phyloP scores from a whole-genome alignment of 2,329 filamentous ascomycete genomes.

The Epichloe scottii region DNA sequence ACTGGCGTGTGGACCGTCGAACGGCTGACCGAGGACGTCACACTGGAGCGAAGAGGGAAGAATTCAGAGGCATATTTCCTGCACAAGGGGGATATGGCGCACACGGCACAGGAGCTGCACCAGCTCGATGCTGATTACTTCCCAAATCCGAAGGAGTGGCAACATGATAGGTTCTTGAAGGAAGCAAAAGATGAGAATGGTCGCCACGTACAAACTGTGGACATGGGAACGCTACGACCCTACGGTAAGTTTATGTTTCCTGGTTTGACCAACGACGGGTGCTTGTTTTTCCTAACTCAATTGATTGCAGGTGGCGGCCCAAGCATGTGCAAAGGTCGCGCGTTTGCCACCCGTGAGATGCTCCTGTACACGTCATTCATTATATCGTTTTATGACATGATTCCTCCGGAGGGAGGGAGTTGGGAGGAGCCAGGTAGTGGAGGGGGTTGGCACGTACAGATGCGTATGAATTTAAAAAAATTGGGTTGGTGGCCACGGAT shows the following conservation, averaged over 20 bases:
- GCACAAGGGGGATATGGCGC: constrained; percentile 22
- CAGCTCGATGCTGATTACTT: constrained; percentile 22
- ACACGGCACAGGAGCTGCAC: constrained; percentile 21
- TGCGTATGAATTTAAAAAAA: too few relatives aligned
- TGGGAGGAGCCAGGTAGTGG: too few relatives aligned
- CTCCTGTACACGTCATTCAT: constrained; percentile 22
- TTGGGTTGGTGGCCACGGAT: constrained; percentile 1
- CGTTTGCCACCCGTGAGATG: constrained; percentile 21
- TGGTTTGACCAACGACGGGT: too few relatives aligned
- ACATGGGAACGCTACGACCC: constrained; percentile 18
- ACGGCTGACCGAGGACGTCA: constrained; percentile 19
- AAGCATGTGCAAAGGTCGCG: constrained; percentile 21
- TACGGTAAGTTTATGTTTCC: constrained; percentile 17
- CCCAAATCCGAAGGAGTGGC: constrained; percentile 23
- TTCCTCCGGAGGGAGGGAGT: constrained; percentile 14
- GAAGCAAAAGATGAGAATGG: constrained; percentile 16
- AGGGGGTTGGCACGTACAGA: too few relatives aligned
- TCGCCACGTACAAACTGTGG: constrained; percentile 9
- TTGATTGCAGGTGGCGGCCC: constrained; percentile 18
- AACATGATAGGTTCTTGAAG: constrained; percentile 20
- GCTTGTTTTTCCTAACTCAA: neutral
- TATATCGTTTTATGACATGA: constrained; percentile 24
- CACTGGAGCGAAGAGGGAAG: constrained; percentile 15
- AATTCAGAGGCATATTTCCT: constrained; percentile 16
- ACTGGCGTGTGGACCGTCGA: constrained; percentile 21